A percentile compares a stretch with the other conserved stretches of the same genome.
These are phyloP conservation scores for Penicillium herquei DNA, from an alignment of 495 filamentous ascomycete species.

Conservation along the genomic window DNA sequence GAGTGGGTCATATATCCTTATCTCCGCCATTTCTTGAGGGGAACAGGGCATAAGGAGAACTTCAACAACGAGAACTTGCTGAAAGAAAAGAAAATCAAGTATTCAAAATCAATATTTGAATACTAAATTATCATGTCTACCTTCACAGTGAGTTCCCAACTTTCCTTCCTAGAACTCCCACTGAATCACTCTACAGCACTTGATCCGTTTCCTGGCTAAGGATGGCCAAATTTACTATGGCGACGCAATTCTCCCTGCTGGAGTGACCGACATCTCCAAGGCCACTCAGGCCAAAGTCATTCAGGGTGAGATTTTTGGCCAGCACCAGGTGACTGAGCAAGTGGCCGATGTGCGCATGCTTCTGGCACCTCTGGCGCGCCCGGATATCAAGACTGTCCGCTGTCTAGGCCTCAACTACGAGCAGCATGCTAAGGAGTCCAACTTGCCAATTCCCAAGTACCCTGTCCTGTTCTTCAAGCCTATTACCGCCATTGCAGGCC, in stretches of 20 bases:
- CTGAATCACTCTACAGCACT: constrained; percentile 48
- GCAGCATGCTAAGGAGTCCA: constrained; percentile 75
- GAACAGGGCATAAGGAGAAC: not conserved
- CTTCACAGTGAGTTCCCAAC: constrained; percentile 11
- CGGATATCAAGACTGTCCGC: constrained; percentile 71
- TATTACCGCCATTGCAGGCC: constrained; percentile 66
- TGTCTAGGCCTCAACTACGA: constrained; percentile 83
- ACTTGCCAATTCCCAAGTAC: constrained; percentile 70
- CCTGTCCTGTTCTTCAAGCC: constrained; percentile 87
- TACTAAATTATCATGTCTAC: constrained; percentile 2
- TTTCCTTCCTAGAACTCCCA: not conserved
- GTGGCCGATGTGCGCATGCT: constrained; percentile 64
- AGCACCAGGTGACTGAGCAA: constrained; percentile 67
- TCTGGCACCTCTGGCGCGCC: constrained; percentile 63
- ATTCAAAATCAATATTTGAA: too few relatives aligned
- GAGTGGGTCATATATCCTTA: constrained; percentile 5
- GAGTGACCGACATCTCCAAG: constrained; percentile 64
- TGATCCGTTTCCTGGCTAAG: constrained; percentile 75
- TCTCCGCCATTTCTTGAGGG: not conserved
- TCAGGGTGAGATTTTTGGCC: constrained; percentile 70
- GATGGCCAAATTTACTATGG: constrained; percentile 79
- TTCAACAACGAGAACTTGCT: not conserved
- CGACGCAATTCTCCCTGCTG: constrained; percentile 72
- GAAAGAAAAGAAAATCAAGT: too few relatives aligned
- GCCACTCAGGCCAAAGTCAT: constrained; percentile 67